A percentile compares a stretch with the other conserved stretches of the same genome.
Conservation (phyloP, 2,329 filamentous ascomycete species). For the Phaeosphaeriaceae sp. region DNA sequence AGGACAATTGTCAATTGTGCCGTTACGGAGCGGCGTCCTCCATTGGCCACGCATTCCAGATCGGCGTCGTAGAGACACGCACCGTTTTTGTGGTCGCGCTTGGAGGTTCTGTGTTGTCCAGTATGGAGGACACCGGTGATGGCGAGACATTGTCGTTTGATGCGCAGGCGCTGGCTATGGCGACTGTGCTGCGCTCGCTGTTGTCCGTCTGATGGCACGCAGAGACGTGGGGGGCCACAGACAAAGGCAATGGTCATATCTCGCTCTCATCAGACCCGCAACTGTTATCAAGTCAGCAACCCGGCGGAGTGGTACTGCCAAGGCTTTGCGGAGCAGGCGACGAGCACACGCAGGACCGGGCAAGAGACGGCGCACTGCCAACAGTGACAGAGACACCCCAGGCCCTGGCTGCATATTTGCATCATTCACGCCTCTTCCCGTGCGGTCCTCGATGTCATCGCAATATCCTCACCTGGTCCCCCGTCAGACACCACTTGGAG, state of each 20-base stretch:
- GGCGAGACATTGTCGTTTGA: slow-evolving; percentile 8
- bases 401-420: slow-evolving; percentile 27
- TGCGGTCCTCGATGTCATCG: slow-evolving; percentile 34
- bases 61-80: slow-evolving; percentile 3
- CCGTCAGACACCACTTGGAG: slow-evolving; percentile 18
- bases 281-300: slow-evolving; percentile 41
- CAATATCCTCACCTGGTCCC: slow-evolving; percentile 28
- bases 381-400: slow-evolving; percentile 12
- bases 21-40: slow-evolving; percentile 16
- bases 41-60: slow-evolving; percentile 25
- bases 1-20: slow-evolving; percentile 11
- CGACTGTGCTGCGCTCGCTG: slow-evolving; percentile 5
- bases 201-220: slow-evolving; percentile 11
- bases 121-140: slow-evolving; percentile 12
- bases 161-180: background rate
- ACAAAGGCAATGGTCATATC: slow-evolving; percentile 41
- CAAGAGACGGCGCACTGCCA: slow-evolving; percentile 10
- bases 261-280: slow-evolving; percentile 37
- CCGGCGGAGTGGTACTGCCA: slow-evolving; percentile 41
- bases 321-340: slow-evolving; percentile 18
- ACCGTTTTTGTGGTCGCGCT: background rate
- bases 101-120: slow-evolving; percentile 14
- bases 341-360: slow-evolving; percentile 25
- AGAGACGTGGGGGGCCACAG: slow-evolving; percentile 29
- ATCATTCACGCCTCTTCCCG: slow-evolving; percentile 28